Evolutionary conservation across 352 stramenopile genomes (phyloP).

Genomic region (Phytophthora rubi): DNA sequence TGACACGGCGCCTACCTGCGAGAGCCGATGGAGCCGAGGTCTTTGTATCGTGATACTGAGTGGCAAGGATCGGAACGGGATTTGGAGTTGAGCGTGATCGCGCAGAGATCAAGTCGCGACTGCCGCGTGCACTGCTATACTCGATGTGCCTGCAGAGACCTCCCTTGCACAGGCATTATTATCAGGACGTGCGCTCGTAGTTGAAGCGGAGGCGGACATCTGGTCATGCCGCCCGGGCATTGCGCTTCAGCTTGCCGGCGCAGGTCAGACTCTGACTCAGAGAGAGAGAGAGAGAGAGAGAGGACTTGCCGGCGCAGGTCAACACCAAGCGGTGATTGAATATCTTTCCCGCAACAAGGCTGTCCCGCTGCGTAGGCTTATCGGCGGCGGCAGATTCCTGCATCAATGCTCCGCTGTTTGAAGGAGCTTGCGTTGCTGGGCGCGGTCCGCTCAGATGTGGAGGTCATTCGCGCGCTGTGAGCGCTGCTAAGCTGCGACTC

Average conservation of each 20-base stretch:
- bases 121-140: conserved; percentile 5
- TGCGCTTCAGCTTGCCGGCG: conserved; percentile 10
- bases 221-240: conserved; percentile 6
- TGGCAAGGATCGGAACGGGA: not conserved
- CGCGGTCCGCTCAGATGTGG: not conserved
- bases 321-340: conserved; percentile 25
- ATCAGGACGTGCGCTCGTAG: conserved; percentile 9
- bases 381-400: too few relatives aligned
- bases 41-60: conserved; percentile 21
- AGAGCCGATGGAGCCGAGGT: not conserved
- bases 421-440: not conserved
- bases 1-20: conserved; percentile 9
- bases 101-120: not conserved
- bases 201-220: conserved; percentile 14
- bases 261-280: not conserved
- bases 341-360: not conserved
- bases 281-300: too few relatives aligned
- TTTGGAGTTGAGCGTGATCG: not conserved
- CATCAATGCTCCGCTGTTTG: not conserved
- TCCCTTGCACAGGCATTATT: conserved; percentile 13
- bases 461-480: not conserved
- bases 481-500: not conserved
- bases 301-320: conserved; percentile 2
- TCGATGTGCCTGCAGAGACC: not conserved
- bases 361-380: not conserved